These are phyloP conservation scores for Umbelopsis vinacea DNA, from an alignment of 192 early-diverging fungal genomes.

Conservation along the genomic window DNA sequence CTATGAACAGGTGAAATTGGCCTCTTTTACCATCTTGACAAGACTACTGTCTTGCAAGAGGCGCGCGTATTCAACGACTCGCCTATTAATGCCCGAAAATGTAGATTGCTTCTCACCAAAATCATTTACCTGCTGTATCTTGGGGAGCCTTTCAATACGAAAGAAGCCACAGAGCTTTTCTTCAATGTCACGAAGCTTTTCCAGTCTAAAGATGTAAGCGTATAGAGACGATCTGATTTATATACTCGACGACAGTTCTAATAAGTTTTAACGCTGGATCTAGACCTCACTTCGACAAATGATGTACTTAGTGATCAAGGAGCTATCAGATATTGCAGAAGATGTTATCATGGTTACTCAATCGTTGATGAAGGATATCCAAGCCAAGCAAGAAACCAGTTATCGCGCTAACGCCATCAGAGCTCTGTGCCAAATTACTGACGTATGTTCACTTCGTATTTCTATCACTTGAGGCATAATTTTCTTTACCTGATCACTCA, in stretches of 20 bases:
- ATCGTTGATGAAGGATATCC: constrained; percentile 95
- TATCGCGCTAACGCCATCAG: constrained; percentile 96
- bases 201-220: constrained; percentile 87
- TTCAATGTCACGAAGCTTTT: constrained; percentile 98
- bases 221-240: not conserved
- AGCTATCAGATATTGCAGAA: constrained; percentile 89
- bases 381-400: constrained; percentile 88
- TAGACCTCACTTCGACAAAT: constrained; percentile 94
- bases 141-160: constrained; percentile 85
- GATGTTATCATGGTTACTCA: constrained; percentile 98
- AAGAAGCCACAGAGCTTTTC: constrained; percentile 97
- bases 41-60: constrained; percentile 92
- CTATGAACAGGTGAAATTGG: constrained; percentile 66
- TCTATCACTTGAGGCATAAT: not conserved
- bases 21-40: constrained; percentile 89
- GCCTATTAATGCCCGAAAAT: constrained; percentile 95
- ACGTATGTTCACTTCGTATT: constrained; percentile 59
- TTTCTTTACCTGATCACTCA: not conserved
- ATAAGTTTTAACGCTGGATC: not conserved
- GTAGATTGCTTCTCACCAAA: constrained; percentile 89
- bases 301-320: constrained; percentile 97
- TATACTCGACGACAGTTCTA: not conserved
- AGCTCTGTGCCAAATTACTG: constrained; percentile 93
- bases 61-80: constrained; percentile 96
- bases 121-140: constrained; percentile 92